These are phyloP conservation scores for Colletotrichum godetiae DNA, from an alignment of 2,329 filamentous ascomycete species.

Conservation along the genomic window DNA sequence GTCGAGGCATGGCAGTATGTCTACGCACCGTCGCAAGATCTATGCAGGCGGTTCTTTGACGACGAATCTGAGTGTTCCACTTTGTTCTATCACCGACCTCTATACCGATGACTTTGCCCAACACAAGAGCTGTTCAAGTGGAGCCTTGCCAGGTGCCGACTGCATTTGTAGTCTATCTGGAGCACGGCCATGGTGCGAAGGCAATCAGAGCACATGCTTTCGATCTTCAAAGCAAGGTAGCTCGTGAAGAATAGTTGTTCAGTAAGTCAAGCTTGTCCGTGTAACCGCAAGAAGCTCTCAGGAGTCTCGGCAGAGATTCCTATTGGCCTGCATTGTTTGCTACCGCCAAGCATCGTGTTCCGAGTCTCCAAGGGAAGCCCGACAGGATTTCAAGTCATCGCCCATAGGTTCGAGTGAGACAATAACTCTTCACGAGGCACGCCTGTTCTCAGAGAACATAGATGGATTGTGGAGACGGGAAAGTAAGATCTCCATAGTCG, in stretches of 20 bases:
- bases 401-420: too few species aligned
- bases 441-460: background rate
- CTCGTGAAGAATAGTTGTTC: background rate
- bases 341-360: background rate
- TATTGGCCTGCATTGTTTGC: background rate
- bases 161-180: too few species aligned
- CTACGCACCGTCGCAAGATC: background rate
- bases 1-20: background rate
- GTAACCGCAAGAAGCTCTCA: background rate
- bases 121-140: too few species aligned
- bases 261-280: background rate
- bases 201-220: background rate
- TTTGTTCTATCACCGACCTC: background rate
- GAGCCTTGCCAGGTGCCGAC: too few species aligned
- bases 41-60: background rate
- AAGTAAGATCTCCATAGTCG: background rate
- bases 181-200: background rate
- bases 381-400: background rate
- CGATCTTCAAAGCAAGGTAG: background rate
- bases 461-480: background rate
- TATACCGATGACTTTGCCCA: too few species aligned
- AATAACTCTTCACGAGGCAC: background rate
- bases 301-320: background rate
- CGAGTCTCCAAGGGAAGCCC: fast-evolving
- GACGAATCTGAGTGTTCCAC: background rate